phyloP scores from a whole-genome alignment of 2,329 filamentous ascomycete genomes.

The Alternaria dauci region DNA sequence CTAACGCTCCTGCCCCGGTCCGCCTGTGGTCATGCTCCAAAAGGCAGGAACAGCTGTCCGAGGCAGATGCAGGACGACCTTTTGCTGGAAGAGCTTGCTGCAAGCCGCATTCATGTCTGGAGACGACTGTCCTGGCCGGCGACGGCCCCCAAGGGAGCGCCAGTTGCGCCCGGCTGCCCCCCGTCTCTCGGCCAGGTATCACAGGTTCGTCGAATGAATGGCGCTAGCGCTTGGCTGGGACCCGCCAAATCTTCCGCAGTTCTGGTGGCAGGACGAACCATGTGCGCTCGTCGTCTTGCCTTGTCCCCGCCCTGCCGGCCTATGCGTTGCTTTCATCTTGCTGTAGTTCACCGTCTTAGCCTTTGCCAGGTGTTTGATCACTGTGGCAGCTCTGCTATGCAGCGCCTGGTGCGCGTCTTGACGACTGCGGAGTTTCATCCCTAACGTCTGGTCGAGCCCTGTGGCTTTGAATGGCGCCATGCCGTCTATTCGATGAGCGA shows the following conservation, averaged over 20 bases:
- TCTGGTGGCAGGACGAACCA: conserved; percentile 8
- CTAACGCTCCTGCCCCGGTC: conserved; percentile 7
- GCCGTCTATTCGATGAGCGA: background rate
- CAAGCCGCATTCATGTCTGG: background rate
- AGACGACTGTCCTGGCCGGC: background rate
- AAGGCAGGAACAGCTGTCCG: conserved; percentile 5
- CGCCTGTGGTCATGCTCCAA: conserved; percentile 5
- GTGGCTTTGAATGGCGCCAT: conserved; percentile 7
- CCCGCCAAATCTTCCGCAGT: conserved; percentile 16
- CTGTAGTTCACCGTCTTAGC: conserved; percentile 2
- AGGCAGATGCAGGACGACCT: background rate
- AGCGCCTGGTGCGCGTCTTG: background rate
- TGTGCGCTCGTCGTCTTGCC: conserved; percentile 5
- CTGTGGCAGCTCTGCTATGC: conserved; percentile 3
- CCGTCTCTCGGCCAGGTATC: conserved; percentile 4
- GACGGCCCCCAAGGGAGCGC: background rate
- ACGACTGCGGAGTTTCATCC: conserved; percentile 10
- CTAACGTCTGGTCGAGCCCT: conserved; percentile 3
- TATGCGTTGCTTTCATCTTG: conserved; percentile 5
- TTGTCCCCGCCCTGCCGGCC: conserved; percentile 5
- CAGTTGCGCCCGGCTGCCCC: conserved; percentile 1
- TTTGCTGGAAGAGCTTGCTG: background rate
- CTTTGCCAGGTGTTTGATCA: conserved; percentile 12
- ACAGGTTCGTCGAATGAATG: conserved; percentile 10
- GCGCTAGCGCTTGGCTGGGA: conserved; percentile 12